Evolutionary conservation across 495 filamentous ascomycete genomes (phyloP).

Genomic region (Penicillium silybi): DNA sequence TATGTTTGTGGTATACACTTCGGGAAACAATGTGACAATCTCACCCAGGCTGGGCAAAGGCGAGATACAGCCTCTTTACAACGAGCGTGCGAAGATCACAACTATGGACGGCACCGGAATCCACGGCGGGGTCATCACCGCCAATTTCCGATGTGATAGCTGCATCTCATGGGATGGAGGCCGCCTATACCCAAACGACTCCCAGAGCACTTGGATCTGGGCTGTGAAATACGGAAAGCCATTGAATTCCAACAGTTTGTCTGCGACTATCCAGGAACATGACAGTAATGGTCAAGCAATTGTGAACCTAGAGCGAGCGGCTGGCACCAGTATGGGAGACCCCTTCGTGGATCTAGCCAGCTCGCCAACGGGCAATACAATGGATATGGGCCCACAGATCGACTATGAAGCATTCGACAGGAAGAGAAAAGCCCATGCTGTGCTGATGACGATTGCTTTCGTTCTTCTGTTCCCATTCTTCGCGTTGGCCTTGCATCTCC

Average conservation of each 20-base stretch:
- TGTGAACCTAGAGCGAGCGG: slow-evolving; percentile 17
- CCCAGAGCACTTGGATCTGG: slow-evolving; percentile 60
- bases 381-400: neutral
- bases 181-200: slow-evolving; percentile 37
- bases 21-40: slow-evolving; percentile 58
- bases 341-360: slow-evolving; percentile 44
- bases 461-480: slow-evolving; percentile 50
- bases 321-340: slow-evolving; percentile 47
- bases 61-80: slow-evolving; percentile 50
- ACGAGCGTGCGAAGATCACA: slow-evolving; percentile 45
- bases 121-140: slow-evolving; percentile 50
- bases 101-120: slow-evolving; percentile 62
- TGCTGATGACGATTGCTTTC: slow-evolving; percentile 41
- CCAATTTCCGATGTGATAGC: slow-evolving; percentile 58
- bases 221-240: slow-evolving; percentile 56
- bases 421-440: slow-evolving; percentile 40
- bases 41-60: slow-evolving; percentile 57
- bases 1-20: slow-evolving; percentile 67
- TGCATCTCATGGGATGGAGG: slow-evolving; percentile 56
- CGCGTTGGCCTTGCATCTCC: slow-evolving; percentile 42
- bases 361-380: neutral
- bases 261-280: slow-evolving; percentile 56
- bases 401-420: slow-evolving; percentile 9
- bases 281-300: slow-evolving; percentile 25
- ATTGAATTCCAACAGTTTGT: slow-evolving; percentile 48